Percentiles rank a stretch among this genome's conserved stretches.
phyloP scores from a whole-genome alignment of 31 red algal genomes.

The Porphyra umbilicalis region DNA sequence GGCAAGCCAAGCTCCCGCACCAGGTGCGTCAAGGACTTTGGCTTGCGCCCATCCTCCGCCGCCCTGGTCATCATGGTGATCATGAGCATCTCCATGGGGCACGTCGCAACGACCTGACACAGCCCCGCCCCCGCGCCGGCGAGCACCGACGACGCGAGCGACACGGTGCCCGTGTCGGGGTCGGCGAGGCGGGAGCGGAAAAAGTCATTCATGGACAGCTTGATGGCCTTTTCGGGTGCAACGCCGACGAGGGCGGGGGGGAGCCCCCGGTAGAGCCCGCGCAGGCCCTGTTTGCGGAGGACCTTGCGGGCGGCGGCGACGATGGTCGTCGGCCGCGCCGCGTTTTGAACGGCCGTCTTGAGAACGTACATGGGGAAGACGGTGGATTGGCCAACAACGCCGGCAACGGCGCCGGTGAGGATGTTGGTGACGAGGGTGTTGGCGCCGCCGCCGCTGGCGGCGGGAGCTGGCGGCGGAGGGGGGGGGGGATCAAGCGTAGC shows the following conservation, averaged over 20 bases:
- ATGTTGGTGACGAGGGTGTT: slow-evolving; percentile 49
- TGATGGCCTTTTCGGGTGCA: slow-evolving; percentile 95
- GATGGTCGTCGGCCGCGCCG: slow-evolving; percentile 31
- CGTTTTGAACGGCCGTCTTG: slow-evolving; percentile 64
- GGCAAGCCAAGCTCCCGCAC: slow-evolving; percentile 51
- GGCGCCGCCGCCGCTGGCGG: slow-evolving; percentile 10
- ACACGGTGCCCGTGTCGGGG: slow-evolving; percentile 43
- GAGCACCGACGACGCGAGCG: slow-evolving; percentile 38
- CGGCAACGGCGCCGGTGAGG: slow-evolving; percentile 59
- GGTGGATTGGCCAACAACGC: slow-evolving; percentile 61
- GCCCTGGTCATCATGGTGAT: slow-evolving; percentile 83
- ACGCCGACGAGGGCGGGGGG: slow-evolving; percentile 68
- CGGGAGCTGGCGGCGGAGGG: background rate
- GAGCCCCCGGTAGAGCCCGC: slow-evolving; percentile 75
- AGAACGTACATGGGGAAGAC: slow-evolving; percentile 72
- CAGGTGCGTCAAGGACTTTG: slow-evolving; percentile 17
- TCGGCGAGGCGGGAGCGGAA: slow-evolving; percentile 50
- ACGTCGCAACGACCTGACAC: slow-evolving; percentile 89
- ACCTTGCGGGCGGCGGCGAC: slow-evolving; percentile 42
- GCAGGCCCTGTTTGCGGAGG: slow-evolving; percentile 35
- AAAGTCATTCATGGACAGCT: slow-evolving; percentile 89
- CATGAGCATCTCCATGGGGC: slow-evolving; percentile 95
- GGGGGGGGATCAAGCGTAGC: background rate
- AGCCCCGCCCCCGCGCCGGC: slow-evolving; percentile 88
- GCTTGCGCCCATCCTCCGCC: slow-evolving; percentile 10